A percentile compares a stretch with the other conserved stretches of the same genome.
Conservation (phyloP, 495 filamentous ascomycete species). For the Hyphodiscus hymeniophilus region DNA sequence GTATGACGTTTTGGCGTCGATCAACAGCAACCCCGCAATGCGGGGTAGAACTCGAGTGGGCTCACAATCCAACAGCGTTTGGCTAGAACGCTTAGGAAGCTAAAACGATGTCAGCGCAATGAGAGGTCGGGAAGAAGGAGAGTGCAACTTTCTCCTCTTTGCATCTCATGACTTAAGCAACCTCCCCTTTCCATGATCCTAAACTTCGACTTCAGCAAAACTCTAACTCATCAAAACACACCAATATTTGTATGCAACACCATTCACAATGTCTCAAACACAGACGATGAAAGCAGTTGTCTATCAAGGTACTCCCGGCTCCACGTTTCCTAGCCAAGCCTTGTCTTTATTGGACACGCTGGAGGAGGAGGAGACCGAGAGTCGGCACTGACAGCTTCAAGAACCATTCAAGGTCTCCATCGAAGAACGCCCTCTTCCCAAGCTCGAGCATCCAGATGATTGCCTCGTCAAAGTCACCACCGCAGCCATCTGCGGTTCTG, state of each 20-base stretch:
- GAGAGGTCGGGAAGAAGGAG: too few species aligned
- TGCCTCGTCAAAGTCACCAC: conserved; percentile 50
- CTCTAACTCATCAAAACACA: not conserved
- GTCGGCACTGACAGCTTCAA: conserved; percentile 1
- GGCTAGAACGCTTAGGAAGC: too few species aligned
- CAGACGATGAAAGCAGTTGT: conserved; percentile 16
- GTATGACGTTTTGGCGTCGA: too few species aligned
- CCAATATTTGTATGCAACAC: too few species aligned
- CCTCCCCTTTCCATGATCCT: not conserved
- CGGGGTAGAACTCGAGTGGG: too few species aligned
- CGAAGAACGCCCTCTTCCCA: conserved; percentile 37
- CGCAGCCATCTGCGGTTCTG: conserved; percentile 44
- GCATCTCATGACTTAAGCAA: too few species aligned
- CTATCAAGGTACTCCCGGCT: conserved; percentile 10
- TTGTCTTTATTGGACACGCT: not conserved
- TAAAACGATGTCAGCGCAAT: too few species aligned
- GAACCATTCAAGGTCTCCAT: conserved; percentile 16
- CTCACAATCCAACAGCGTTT: too few species aligned
- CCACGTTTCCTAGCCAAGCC: not conserved
- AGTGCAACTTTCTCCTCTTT: too few species aligned
- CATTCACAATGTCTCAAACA: conserved; percentile 14
- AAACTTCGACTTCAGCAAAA: not conserved
- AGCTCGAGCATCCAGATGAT: conserved; percentile 45
- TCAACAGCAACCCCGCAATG: too few species aligned
- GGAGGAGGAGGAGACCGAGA: not conserved